Evolutionary conservation across 306 rosid species (phyloP), one percentile per base, ranked within the genome.

Genomic region (Acacia confusa): DNA sequence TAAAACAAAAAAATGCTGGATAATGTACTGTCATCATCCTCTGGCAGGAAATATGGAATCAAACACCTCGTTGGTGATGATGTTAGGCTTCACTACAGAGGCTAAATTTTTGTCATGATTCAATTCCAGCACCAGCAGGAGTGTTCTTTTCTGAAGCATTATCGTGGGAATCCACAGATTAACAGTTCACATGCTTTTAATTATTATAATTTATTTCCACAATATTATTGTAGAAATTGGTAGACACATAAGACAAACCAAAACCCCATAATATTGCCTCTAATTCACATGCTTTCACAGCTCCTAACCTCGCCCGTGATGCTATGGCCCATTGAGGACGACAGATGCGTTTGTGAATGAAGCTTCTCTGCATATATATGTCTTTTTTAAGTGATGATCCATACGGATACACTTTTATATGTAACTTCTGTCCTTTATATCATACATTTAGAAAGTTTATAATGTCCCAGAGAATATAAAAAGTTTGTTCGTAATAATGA

Each of bases 151-250:
- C 36, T 9, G 76, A 79, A 79, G 55, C 41, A 43, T 44, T 16
- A n/a, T 24, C 17, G 27, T 32, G 58, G 36, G 85, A 73, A 73
- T 85, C 85, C 45, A 12, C 58, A 19, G 30, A 10, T 3, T 70
- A 81, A 78, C 63, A 60, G 47, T 60, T 84, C 82, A 80, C 82
- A 30, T 50, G 84, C 27, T 22, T 22, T 20, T 53, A n/a, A 80
- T 65, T 16, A 45, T 43, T 43, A 0, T 47, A 2, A 47, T 14
- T 16, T 4, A 48, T 45, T 76, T 22, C 74, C n/a, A n/a, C n/a
- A n/a, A 79, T 73, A 65, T 20, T 60, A 79, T 2, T n/a, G 1
- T 19, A 61, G 45, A 19, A 0, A 69, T 43, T 16, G 5, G 1
- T 2, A 36, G 12, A 19, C 20, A 72, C 32, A 34, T 19, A 41